A percentile compares a stretch with the other conserved stretches of the same genome.
These are phyloP conservation scores for Roridomyces roridus DNA, from an alignment of 768 basidiomycete genomes.

Conservation along the genomic window DNA sequence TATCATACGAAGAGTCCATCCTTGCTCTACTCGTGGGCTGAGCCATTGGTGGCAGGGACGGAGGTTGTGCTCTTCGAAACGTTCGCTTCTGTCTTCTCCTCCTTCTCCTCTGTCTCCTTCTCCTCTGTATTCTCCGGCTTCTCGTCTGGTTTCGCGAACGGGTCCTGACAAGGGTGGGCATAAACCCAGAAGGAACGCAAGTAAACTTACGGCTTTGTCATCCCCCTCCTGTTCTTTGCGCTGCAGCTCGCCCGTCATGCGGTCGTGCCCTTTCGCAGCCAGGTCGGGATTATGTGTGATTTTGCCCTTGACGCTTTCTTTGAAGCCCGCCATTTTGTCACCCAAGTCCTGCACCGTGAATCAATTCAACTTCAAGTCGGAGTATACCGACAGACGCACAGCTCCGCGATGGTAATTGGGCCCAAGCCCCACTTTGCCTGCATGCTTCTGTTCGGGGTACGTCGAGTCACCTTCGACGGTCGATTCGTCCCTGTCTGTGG, in stretches of 20 bases:
- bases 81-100: too few species aligned
- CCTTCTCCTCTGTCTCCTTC: neutral
- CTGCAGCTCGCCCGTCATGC: slow-evolving; percentile 38
- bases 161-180: slow-evolving; percentile 14
- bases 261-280: slow-evolving; percentile 36
- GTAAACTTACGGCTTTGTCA: slow-evolving; percentile 7
- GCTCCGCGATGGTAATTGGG: slow-evolving; percentile 44
- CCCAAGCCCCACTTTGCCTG: slow-evolving; percentile 50
- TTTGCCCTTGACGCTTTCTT: slow-evolving; percentile 42
- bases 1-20: too few species aligned
- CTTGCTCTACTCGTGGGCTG: too few species aligned
- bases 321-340: slow-evolving; percentile 40
- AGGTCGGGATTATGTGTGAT: slow-evolving; percentile 35
- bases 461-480: neutral
- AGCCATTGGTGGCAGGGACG: neutral
- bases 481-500: slow-evolving; percentile 1
- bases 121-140: slow-evolving; percentile 8
- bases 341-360: slow-evolving; percentile 28
- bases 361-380: neutral
- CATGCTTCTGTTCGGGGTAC: slow-evolving; percentile 51
- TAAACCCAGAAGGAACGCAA: neutral
- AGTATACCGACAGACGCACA: slow-evolving; percentile 31
- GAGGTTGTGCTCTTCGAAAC: neutral
- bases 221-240: slow-evolving; percentile 35
- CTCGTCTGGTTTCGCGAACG: slow-evolving; percentile 27